Percentiles rank a stretch among this genome's conserved stretches.
phyloP scores from a whole-genome alignment of 2,329 filamentous ascomycete species.

The Paraconiothyrium sp. region DNA sequence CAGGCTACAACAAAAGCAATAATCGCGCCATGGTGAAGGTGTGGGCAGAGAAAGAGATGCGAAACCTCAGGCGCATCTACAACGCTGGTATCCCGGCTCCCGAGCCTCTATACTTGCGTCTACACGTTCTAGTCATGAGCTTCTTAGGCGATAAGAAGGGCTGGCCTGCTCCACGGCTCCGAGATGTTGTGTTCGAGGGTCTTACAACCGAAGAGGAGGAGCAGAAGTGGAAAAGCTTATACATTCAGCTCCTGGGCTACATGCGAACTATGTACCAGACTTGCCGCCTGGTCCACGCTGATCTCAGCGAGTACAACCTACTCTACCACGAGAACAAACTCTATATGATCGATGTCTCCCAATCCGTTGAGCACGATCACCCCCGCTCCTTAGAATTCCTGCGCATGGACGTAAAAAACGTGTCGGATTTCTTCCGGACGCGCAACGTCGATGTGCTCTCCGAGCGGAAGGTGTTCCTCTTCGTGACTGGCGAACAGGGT shows the following conservation, averaged over 20 bases:
- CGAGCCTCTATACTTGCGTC: slow-evolving; percentile 85
- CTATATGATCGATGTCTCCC: slow-evolving; percentile 96
- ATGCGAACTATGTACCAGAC: slow-evolving; percentile 95
- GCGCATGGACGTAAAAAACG: slow-evolving; percentile 98
- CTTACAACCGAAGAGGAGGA: slow-evolving; percentile 67
- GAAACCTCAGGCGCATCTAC: slow-evolving; percentile 87
- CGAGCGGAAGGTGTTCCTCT: slow-evolving; percentile 84
- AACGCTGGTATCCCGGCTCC: slow-evolving; percentile 88
- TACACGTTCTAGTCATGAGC: slow-evolving; percentile 95
- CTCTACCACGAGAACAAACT: slow-evolving; percentile 84
- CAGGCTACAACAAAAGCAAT: slow-evolving; percentile 92
- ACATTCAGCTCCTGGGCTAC: slow-evolving; percentile 82
- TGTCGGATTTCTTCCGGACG: slow-evolving; percentile 88
- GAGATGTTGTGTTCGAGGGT: slow-evolving; percentile 79
- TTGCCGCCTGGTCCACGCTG: slow-evolving; percentile 91
- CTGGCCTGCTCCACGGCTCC: slow-evolving; percentile 85
- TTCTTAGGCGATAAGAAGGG: slow-evolving; percentile 90
- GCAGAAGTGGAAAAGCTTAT: slow-evolving; percentile 78
- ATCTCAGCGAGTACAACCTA: slow-evolving; percentile 98
- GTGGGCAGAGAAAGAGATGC: slow-evolving; percentile 98
- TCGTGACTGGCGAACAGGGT: slow-evolving; percentile 74
- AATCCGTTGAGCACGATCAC: slow-evolving; percentile 97
- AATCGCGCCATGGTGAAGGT: slow-evolving; percentile 97
- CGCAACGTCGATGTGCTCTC: slow-evolving; percentile 83
- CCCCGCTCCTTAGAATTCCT: slow-evolving; percentile 91